phyloP scores from a whole-genome alignment of 495 filamentous ascomycete genomes.

The Aspergillus egyptiacus region DNA sequence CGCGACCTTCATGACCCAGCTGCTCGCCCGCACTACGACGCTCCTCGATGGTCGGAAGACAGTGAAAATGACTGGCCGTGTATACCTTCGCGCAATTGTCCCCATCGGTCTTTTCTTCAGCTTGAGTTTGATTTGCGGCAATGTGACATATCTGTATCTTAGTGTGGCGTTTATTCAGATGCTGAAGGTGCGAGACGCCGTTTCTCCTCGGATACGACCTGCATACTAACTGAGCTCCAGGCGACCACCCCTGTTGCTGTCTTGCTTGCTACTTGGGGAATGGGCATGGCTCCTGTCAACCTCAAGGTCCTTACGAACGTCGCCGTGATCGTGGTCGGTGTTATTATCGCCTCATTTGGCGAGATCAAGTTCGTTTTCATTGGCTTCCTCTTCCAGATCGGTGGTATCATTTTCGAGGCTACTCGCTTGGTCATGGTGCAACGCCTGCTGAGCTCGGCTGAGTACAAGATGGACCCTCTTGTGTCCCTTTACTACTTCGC shows the following conservation, averaged over 20 bases:
- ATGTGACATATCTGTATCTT: slow-evolving; percentile 87
- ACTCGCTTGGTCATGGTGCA: slow-evolving; percentile 89
- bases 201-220: not conserved
- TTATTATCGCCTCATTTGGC: slow-evolving; percentile 82
- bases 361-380: slow-evolving; percentile 87
- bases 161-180: slow-evolving; percentile 96
- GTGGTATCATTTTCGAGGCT: slow-evolving; percentile 83
- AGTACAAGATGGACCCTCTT: slow-evolving; percentile 97
- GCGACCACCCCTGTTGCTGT: slow-evolving; percentile 89
- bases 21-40: slow-evolving; percentile 77
- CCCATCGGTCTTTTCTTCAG: slow-evolving; percentile 92
- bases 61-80: slow-evolving; percentile 87
- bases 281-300: slow-evolving; percentile 72
- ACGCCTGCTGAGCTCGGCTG: slow-evolving; percentile 76
- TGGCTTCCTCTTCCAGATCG: slow-evolving; percentile 81
- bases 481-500: slow-evolving; percentile 97
- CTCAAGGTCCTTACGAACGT: slow-evolving; percentile 79
- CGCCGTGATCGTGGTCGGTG: slow-evolving; percentile 81
- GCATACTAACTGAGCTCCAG: slow-evolving; percentile 33
- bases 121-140: slow-evolving; percentile 89
- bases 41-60: slow-evolving; percentile 84
- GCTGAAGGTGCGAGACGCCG: slow-evolving; percentile 64
- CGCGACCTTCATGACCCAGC: slow-evolving; percentile 83
- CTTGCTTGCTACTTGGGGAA: slow-evolving; percentile 74
- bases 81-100: slow-evolving; percentile 86